A percentile compares a stretch with the other conserved stretches of the same genome.
These are phyloP conservation scores for Helichrysum umbraculigerum DNA, from an alignment of 129 eudicot genomes.

Conservation along the genomic window DNA sequence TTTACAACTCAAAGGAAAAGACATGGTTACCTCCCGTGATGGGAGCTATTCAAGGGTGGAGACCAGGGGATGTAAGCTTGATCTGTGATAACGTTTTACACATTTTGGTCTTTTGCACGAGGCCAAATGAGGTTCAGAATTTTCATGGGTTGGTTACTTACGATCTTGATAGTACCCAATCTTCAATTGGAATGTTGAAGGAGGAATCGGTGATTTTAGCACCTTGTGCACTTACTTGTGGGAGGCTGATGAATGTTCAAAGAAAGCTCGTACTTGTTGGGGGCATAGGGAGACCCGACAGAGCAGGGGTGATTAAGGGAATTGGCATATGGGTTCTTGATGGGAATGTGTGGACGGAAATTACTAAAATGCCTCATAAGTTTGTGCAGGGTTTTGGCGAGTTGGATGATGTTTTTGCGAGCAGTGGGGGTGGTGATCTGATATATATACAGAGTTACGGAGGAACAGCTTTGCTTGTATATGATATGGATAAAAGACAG, in stretches of 20 bases:
- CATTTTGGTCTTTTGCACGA: constrained; percentile 42
- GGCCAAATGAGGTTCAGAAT: constrained; percentile 20
- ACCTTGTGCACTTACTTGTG: constrained; percentile 54
- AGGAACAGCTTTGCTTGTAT: constrained; percentile 43
- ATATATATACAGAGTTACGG: constrained; percentile 60
- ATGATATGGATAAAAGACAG: constrained; percentile 41
- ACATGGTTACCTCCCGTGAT: constrained; percentile 43
- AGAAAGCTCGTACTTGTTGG: constrained; percentile 54
- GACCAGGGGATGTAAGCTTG: constrained; percentile 49
- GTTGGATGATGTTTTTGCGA: constrained; percentile 52
- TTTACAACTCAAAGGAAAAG: constrained; percentile 39
- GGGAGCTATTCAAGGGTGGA: constrained; percentile 48
- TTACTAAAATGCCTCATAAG: constrained; percentile 43
- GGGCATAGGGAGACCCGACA: constrained; percentile 43
- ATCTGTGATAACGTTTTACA: constrained; percentile 41
- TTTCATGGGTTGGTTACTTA: constrained; percentile 41
- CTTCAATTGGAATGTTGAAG: constrained; percentile 17
- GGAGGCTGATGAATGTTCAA: constrained; percentile 49
- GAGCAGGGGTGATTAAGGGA: constrained; percentile 49
- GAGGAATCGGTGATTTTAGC: constrained; percentile 33
- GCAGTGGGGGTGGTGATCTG: constrained; percentile 56
- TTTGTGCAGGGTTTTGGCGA: constrained; percentile 48
- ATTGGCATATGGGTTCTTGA: constrained; percentile 54
- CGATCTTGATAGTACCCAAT: constrained; percentile 12
- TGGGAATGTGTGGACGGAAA: constrained; percentile 44